A percentile compares a stretch with the other conserved stretches of the same genome.
These are phyloP conservation scores for Chloranthus sessilifolius DNA, from an alignment of 164 flowering plant genomes.

Conservation along the genomic window DNA sequence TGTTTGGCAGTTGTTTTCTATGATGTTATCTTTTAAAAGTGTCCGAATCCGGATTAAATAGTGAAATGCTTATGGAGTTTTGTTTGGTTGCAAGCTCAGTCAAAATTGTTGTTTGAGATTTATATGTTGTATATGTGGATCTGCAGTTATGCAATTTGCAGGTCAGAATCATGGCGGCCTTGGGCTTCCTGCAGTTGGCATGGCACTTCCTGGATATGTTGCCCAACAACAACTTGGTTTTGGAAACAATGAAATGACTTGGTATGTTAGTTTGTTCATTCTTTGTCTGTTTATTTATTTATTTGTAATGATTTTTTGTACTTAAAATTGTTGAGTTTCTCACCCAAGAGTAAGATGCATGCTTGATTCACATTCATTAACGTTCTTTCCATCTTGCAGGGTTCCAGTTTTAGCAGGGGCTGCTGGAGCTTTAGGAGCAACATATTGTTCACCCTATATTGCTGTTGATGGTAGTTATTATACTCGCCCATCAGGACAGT, in stretches of 20 bases:
- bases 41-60: no score
- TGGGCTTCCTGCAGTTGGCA: conserved; percentile 97
- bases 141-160: conserved; percentile 92
- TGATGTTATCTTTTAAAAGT: no score
- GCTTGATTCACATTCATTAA: background rate
- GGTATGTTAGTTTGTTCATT: conserved; percentile 42
- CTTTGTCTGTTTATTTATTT: background rate
- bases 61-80: no score
- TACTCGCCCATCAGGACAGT: conserved; percentile 62
- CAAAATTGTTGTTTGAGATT: no score
- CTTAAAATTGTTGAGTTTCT: no score
- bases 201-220: conserved; percentile 99
- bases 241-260: conserved; percentile 96
- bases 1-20: no score
- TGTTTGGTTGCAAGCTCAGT: no score
- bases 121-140: no score
- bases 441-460: conserved; percentile 71
- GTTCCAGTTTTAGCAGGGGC: conserved; percentile 87
- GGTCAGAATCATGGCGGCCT: conserved; percentile 91
- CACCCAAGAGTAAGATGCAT: no score
- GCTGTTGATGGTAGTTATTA: conserved; percentile 76
- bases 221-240: conserved; percentile 71
- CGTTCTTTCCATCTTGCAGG: conserved; percentile 32
- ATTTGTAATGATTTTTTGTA: no score
- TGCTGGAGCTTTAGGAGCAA: conserved; percentile 78